Evolutionary conservation across 1,284 basidiomycete species (phyloP).

Genomic region (Veloboletus limbatus): DNA sequence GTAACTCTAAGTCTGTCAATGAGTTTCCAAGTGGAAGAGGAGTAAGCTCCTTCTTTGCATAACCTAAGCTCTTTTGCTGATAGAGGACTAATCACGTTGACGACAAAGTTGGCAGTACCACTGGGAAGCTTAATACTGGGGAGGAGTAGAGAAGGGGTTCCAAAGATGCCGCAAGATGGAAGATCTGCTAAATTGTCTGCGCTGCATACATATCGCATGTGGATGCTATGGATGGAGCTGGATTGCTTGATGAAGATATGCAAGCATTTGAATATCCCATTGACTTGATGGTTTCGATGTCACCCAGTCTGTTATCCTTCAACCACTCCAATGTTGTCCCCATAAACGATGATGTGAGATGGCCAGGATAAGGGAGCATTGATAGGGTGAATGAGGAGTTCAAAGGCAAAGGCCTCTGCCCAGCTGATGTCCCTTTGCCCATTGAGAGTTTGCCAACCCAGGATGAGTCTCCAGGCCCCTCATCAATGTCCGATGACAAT

Average conservation of each 20-base stretch:
- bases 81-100: too few relatives aligned
- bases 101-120: too few relatives aligned
- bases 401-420: constrained; percentile 11
- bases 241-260: constrained; percentile 8
- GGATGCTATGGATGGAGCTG: neutral
- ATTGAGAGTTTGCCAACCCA: neutral
- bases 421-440: constrained; percentile 16
- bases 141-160: too few relatives aligned
- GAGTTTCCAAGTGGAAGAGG: too few relatives aligned
- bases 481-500: constrained; percentile 2
- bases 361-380: too few relatives aligned
- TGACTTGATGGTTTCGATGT: constrained; percentile 31
- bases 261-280: constrained; percentile 24
- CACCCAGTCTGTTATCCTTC: constrained; percentile 40
- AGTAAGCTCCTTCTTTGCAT: too few relatives aligned
- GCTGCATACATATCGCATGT: neutral
- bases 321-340: constrained; percentile 41
- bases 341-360: constrained; percentile 18
- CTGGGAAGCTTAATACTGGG: too few relatives aligned
- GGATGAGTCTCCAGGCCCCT: constrained; percentile 10
- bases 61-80: too few relatives aligned
- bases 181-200: neutral
- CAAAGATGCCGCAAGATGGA: neutral
- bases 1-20: too few relatives aligned
- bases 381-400: constrained; percentile 34